Conservation (phyloP, 2,329 filamentous ascomycete species). For the Epichloe baconii region DNA sequence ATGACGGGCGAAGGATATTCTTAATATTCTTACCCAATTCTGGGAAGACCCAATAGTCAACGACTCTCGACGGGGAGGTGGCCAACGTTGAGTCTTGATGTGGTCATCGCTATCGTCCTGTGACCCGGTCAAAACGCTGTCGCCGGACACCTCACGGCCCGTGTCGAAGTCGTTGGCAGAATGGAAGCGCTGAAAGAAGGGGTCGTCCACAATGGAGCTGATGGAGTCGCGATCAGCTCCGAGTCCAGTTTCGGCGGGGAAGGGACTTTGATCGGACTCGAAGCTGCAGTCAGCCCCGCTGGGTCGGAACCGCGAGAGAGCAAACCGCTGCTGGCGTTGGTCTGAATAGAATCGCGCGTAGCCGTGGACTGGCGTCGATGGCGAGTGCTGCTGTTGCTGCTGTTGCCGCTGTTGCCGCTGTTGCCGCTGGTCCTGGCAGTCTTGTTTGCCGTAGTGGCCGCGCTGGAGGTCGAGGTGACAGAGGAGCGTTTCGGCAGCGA, state of each 20-base stretch:
- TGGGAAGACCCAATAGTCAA: conserved; percentile 26
- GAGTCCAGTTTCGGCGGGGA: conserved; percentile 13
- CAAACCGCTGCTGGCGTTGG: conserved; percentile 11
- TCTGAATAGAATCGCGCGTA: conserved; percentile 13
- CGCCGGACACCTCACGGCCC: conserved; percentile 12
- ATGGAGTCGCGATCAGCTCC: conserved; percentile 32
- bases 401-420: background rate
- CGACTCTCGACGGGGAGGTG: conserved; percentile 35
- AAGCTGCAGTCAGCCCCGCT: conserved; percentile 5
- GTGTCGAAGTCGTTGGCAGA: conserved; percentile 14
- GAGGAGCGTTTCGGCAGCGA: conserved; percentile 7
- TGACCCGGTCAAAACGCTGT: conserved; percentile 13
- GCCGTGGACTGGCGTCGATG: conserved; percentile 9
- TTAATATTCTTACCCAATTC: conserved; percentile 22
- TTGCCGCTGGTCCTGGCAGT: conserved; percentile 3
- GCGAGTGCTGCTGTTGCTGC: background rate
- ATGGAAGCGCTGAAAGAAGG: conserved; percentile 38
- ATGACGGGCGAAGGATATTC: background rate
- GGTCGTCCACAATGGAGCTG: conserved; percentile 41
- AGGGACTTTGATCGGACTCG: conserved; percentile 7
- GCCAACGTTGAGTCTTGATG: conserved; percentile 25
- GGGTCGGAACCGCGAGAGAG: conserved; percentile 5
- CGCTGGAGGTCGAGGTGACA: background rate
- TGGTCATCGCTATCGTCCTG: conserved; percentile 26
- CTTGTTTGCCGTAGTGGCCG: background rate